Percentiles rank a stretch among this genome's conserved stretches.
These are phyloP conservation scores for Emergomyces pasteurianus DNA, from an alignment of 2,329 filamentous ascomycete genomes.

Conservation along the genomic window DNA sequence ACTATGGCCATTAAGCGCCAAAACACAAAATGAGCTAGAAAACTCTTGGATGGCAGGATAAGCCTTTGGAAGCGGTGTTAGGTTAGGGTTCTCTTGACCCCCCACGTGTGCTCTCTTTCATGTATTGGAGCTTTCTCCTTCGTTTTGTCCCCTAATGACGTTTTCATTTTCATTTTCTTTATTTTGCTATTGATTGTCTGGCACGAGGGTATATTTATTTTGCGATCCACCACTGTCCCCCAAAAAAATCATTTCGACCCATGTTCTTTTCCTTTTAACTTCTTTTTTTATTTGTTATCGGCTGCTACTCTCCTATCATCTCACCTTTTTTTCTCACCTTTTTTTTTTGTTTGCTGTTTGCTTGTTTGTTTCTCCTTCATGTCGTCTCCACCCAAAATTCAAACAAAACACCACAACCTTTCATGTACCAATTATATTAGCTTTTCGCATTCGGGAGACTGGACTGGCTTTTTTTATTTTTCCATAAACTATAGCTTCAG, in stretches of 20 bases:
- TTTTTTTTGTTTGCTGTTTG: not conserved
- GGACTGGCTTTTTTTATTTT: constrained; percentile 5
- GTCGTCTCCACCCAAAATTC: constrained; percentile 13
- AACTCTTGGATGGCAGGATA: not conserved
- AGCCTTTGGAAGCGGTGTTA: not conserved
- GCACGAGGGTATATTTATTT: not conserved
- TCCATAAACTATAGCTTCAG: not conserved
- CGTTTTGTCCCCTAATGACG: constrained; percentile 7
- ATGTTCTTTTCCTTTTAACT: not conserved
- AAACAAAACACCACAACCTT: constrained; percentile 2
- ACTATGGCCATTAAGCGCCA: constrained; percentile 32
- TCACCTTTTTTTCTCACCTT: constrained; percentile 5
- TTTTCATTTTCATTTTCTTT: constrained; percentile 10
- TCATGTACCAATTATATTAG: constrained; percentile 9
- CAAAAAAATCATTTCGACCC: not conserved
- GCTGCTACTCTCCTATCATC: constrained; percentile 8
- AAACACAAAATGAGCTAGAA: not conserved
- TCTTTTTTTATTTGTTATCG: not conserved
- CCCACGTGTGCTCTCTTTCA: constrained; percentile 31
- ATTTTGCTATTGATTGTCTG: constrained; percentile 1
- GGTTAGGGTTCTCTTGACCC: not conserved
- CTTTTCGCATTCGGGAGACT: constrained; percentile 9
- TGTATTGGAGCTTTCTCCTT: constrained; percentile 18
- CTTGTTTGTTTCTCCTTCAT: constrained; percentile 12
- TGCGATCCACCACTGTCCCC: not conserved